Percentiles rank a stretch among this genome's conserved stretches.
Conservation (phyloP, 2,329 filamentous ascomycete genomes). For the Xylaria polymorpha region DNA sequence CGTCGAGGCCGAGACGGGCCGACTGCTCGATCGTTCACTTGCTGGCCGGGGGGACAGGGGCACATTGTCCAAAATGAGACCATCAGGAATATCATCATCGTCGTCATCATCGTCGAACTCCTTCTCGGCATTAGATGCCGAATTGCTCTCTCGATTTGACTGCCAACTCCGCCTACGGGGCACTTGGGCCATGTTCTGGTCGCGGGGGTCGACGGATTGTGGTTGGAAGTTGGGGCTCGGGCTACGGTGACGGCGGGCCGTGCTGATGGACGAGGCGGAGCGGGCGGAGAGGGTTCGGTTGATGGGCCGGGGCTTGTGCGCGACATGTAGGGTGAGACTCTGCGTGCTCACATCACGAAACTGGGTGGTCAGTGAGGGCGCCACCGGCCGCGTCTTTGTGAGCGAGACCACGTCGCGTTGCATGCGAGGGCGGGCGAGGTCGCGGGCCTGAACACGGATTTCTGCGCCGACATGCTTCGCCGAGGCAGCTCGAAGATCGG, state of each 20-base stretch:
- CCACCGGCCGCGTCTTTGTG: conserved; percentile 55
- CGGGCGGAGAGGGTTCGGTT: conserved; percentile 53
- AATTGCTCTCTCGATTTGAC: conserved; percentile 72
- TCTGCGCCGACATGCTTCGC: conserved; percentile 47
- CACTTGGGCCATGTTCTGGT: conserved; percentile 54
- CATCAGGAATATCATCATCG: conserved; percentile 81
- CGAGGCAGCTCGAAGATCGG: conserved; percentile 55
- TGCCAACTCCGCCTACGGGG: conserved; percentile 77
- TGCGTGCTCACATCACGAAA: conserved; percentile 60
- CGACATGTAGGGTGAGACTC: conserved; percentile 50
- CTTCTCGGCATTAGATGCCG: conserved; percentile 75
- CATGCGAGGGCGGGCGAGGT: conserved; percentile 46
- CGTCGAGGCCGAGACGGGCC: conserved; percentile 63
- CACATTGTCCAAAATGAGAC: conserved; percentile 82
- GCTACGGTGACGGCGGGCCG: conserved; percentile 59
- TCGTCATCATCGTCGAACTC: conserved; percentile 82
- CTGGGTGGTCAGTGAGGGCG: conserved; percentile 60
- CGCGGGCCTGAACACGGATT: conserved; percentile 48
- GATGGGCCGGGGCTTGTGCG: conserved; percentile 47
- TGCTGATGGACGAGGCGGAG: conserved; percentile 55
- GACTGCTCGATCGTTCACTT: conserved; percentile 65
- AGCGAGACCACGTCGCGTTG: conserved; percentile 51
- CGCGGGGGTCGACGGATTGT: conserved; percentile 57
- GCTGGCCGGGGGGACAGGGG: conserved; percentile 79
- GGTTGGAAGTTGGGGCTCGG: conserved; percentile 60